Base-by-base conservation (phyloP, 371 early-diverging fungal species). In the Rhizoclosmatium hyalinum region DNA sequence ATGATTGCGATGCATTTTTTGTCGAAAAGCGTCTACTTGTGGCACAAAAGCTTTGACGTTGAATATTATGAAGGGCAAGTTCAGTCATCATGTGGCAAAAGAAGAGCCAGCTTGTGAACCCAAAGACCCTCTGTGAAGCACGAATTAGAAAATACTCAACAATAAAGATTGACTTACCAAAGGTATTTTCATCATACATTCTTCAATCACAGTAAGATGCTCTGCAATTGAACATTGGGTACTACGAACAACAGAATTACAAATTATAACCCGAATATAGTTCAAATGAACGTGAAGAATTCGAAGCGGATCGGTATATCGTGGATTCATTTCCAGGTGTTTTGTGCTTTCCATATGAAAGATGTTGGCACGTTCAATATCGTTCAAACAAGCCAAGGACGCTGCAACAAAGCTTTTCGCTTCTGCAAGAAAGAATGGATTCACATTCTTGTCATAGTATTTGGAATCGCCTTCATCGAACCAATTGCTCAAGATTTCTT, bases 71-170 rank as follows among this genome's bases (percentile, higher is more conserved):
- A 17, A 50, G 50, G 6, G 50, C 50, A 10, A 42, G 21, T 42
- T 64, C 65, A 8, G 65, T 17, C 39, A 64, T 43, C 5, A 64
- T 44, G 3, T 41, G 65, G n/a, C 21, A 44, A 43, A 64, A 64
- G 17, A 41, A 43, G 2, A 64, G 42, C 65, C 65, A 64, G 6
- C 17, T 42, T 17, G 65, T 10, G 42, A 42, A 64, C 44, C n/a
- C 65, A 44, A 64, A 42, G 42, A 32, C 39, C 12, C 65, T 32
- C 65, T 64, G 65, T 32, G 8, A 19, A 0, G 55, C 21, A 3
- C 21, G 55, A 17, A 55, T 55, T 21, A 55, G 55, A 21, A 55
- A 21, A 17, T 21, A 61, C 1, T 24, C 19, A 61, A 19, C n/a
- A 61, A 61, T 19, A 19, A 5, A 32, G n/a, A 24, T 19, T 3